Evolutionary conservation across 441 rosid species (phyloP).

Genomic region (Eruca vesicaria): DNA sequence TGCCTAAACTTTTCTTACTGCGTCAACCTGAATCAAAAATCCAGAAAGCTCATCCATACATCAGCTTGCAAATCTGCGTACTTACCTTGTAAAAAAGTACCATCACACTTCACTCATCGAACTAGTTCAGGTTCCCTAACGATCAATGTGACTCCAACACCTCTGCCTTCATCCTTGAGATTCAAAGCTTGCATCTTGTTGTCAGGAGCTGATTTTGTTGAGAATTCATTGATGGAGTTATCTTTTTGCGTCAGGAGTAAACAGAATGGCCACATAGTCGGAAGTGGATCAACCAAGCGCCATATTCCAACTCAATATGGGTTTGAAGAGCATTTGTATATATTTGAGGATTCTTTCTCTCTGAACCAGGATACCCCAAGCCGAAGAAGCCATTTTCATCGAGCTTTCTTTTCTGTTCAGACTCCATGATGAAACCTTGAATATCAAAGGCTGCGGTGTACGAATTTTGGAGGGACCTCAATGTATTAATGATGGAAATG

Average conservation of each 20-base stretch:
- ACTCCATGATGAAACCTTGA: not conserved
- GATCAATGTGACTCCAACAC: not conserved
- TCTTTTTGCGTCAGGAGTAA: not conserved
- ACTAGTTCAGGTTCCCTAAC: not conserved
- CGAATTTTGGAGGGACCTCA: not conserved
- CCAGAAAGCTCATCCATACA: not conserved
- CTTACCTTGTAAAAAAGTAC: constrained; percentile 8
- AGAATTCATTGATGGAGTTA: not conserved
- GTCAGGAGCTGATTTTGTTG: not conserved
- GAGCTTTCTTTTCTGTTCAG: not conserved
- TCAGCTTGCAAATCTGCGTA: not conserved
- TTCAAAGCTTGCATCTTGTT: constrained; percentile 9
- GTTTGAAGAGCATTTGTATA: not conserved
- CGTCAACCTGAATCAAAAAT: not conserved
- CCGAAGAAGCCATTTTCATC: not conserved
- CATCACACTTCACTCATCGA: not conserved
- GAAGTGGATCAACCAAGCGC: not conserved
- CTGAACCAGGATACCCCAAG: not conserved
- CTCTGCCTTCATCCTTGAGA: not conserved
- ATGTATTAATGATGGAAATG: not conserved
- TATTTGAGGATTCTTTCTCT: constrained; percentile 4
- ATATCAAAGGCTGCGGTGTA: not conserved
- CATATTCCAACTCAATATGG: not conserved
- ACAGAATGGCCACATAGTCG: not conserved
- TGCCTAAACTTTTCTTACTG: not conserved